phyloP scores from a whole-genome alignment of 768 basidiomycete genomes.

The Mycena haematopus region DNA sequence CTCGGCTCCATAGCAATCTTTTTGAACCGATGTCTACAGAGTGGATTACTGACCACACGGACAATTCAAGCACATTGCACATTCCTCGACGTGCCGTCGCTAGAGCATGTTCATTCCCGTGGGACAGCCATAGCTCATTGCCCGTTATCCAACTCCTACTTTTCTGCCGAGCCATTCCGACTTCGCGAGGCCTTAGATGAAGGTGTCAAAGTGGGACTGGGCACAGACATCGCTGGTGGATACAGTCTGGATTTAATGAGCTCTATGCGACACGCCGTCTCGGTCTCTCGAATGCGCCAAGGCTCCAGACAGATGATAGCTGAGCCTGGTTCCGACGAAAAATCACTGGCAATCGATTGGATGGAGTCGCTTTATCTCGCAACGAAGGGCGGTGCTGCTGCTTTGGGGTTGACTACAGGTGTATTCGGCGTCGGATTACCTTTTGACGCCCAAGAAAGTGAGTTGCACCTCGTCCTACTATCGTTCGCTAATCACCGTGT shows the following conservation, averaged over 20 bases:
- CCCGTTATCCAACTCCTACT: conserved; percentile 89
- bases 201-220: conserved; percentile 77
- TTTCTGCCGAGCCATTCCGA: conserved; percentile 73
- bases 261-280: conserved; percentile 81
- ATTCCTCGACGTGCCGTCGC: conserved; percentile 61
- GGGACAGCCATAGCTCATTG: conserved; percentile 83
- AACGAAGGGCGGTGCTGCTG: conserved; percentile 77
- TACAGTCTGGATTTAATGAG: conserved; percentile 81
- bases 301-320: conserved; percentile 45
- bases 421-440: conserved; percentile 64
- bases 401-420: conserved; percentile 60
- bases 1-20: background rate
- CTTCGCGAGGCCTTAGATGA: conserved; percentile 72
- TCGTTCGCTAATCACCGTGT: conserved; percentile 10
- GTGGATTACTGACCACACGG: conserved; percentile 62
- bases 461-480: conserved; percentile 36
- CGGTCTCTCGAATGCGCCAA: conserved; percentile 72
- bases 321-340: conserved; percentile 21
- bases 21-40: conserved; percentile 50
- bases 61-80: conserved; percentile 93
- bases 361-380: conserved; percentile 82
- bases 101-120: conserved; percentile 53
- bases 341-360: conserved; percentile 71
- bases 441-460: conserved; percentile 81
- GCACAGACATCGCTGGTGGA: conserved; percentile 87